These are phyloP conservation scores for Neurospora sp. DNA, from an alignment of 495 filamentous ascomycete genomes.

Conservation along the genomic window DNA sequence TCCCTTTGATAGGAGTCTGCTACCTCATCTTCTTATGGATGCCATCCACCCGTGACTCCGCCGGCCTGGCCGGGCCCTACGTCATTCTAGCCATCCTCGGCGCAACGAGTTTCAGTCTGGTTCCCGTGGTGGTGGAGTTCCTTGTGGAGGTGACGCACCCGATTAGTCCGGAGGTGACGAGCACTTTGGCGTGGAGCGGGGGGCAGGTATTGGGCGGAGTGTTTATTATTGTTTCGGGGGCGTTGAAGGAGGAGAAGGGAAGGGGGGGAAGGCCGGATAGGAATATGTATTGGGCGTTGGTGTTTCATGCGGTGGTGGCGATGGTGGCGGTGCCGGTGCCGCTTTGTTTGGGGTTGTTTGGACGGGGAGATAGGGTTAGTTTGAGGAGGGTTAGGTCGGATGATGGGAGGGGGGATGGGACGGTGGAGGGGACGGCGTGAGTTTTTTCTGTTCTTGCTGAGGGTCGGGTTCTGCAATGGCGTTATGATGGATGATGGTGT, in stretches of 20 bases:
- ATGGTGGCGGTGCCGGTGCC: slow-evolving; percentile 56
- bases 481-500: slow-evolving; percentile 1
- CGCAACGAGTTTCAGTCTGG: slow-evolving; percentile 65
- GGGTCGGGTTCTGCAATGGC: neutral
- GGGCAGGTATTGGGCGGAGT: slow-evolving; percentile 72
- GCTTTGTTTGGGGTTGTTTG: slow-evolving; percentile 56
- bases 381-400: slow-evolving; percentile 46
- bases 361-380: slow-evolving; percentile 38
- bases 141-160: slow-evolving; percentile 80
- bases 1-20: slow-evolving; percentile 61
- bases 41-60: slow-evolving; percentile 48
- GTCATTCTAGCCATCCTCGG: slow-evolving; percentile 64
- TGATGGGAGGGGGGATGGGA: slow-evolving; percentile 5
- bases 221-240: slow-evolving; percentile 75
- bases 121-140: slow-evolving; percentile 82
- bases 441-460: neutral
- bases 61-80: slow-evolving; percentile 56
- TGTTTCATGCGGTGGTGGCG: slow-evolving; percentile 68
- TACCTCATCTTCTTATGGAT: slow-evolving; percentile 79
- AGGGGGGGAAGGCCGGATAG: slow-evolving; percentile 42
- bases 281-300: slow-evolving; percentile 64
- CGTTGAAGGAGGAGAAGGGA: slow-evolving; percentile 59
- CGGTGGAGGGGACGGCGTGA: neutral
- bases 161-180: slow-evolving; percentile 77
- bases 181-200: slow-evolving; percentile 72